Base-by-base conservation (phyloP, 1,284 basidiomycete species). In the Fomitopsis palustris region DNA sequence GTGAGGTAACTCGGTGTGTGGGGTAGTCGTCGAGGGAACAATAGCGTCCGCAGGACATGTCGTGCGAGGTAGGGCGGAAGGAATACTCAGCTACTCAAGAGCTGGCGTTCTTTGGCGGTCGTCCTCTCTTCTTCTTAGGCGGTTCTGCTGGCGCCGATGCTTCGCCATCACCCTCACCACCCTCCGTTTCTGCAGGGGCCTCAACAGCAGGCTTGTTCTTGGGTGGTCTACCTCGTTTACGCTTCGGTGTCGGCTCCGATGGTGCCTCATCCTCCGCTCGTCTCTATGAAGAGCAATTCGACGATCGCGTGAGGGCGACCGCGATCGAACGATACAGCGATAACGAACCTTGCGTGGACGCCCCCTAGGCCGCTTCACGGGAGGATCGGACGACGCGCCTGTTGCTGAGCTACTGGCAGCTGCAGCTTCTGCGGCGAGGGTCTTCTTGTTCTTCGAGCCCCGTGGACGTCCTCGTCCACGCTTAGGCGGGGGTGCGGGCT, bases 361-460 rank as follows among this genome's bases (percentile, higher is more conserved):
- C 49, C 90, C 90, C 69, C 90, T 82, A 58, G 78, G 80, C 76
- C 86, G 86, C 77, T 83, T 83, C 64, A 35, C 31, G 6, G 27
- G 72, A 65, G 54, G 77, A 68, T 62, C 73, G n/a, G 64, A 43
- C 59, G 63, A 39, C 78, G 52, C 69, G 53, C 76, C 67, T 53
- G 72, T 60, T 4, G 62, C 60, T 16, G 69, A 66, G 41, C 66
- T 38, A 23, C 63, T 72, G 25, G 77, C 65, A 4, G 75, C 67
- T 19, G 77, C 65, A 14, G 78, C 69, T 43, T 75, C 65, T 61
- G 71, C 72, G 66, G 76, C 69, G 54, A 66, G 54, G 52, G 62
- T 68, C 70, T 87, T 89, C 82, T 91, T 92, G 75, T 92, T 92
- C 77, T 87, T 92, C 74, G 86, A 88, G 69, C 90, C 90, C 73